A percentile compares a stretch with the other conserved stretches of the same genome.
phyloP scores from a whole-genome alignment of 2,329 filamentous ascomycete genomes.

The Neofusicoccum umdonicola region DNA sequence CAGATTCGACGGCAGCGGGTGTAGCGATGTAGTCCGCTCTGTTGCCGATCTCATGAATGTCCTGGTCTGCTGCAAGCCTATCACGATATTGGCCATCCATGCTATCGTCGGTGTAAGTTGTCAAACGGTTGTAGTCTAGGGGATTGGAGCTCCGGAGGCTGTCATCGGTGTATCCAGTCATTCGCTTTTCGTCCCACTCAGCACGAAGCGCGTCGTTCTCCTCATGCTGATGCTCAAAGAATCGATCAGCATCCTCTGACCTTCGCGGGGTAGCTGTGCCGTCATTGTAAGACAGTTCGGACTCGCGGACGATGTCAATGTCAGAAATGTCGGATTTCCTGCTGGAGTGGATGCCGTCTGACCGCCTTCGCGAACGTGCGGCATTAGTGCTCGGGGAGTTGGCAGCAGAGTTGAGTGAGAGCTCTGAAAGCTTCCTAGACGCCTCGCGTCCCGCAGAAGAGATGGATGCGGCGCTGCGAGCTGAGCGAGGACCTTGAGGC shows the following conservation, averaged over 20 bases:
- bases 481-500: slow-evolving; percentile 50
- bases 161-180: slow-evolving; percentile 49
- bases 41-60: slow-evolving; percentile 63
- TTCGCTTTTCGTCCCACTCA: slow-evolving; percentile 45
- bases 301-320: not conserved
- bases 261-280: slow-evolving; percentile 21
- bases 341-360: slow-evolving; percentile 52
- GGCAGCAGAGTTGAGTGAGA: slow-evolving; percentile 59
- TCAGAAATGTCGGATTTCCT: slow-evolving; percentile 27
- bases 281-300: slow-evolving; percentile 1
- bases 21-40: slow-evolving; percentile 77
- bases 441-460: slow-evolving; percentile 63
- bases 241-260: slow-evolving; percentile 45
- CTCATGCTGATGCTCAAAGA: slow-evolving; percentile 55
- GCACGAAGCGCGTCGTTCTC: slow-evolving; percentile 58
- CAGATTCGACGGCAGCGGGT: slow-evolving; percentile 75
- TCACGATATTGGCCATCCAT: slow-evolving; percentile 56
- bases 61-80: slow-evolving; percentile 60
- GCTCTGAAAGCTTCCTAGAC: slow-evolving; percentile 50
- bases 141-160: slow-evolving; percentile 40
- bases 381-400: slow-evolving; percentile 59
- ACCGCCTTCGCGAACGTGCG: slow-evolving; percentile 53
- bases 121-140: slow-evolving; percentile 52
- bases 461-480: slow-evolving; percentile 44
- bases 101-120: slow-evolving; percentile 56